phyloP scores from a whole-genome alignment of 129 eudicot species.

The Flaveria brownii region DNA sequence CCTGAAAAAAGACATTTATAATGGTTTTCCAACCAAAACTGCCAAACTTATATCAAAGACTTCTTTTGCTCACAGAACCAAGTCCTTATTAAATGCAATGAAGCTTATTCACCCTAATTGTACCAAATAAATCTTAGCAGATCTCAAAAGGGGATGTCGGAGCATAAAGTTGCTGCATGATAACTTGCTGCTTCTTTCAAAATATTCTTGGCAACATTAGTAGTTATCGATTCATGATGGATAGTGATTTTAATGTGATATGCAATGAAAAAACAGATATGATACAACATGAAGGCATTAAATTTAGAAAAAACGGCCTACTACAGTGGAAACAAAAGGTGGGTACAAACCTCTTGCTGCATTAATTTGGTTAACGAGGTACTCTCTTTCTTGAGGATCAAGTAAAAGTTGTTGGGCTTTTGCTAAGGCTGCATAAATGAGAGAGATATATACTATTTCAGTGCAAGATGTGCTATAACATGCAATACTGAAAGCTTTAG shows the following conservation, averaged over 20 bases:
- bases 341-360: conserved; percentile 78
- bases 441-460: conserved; percentile 1
- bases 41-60: no score
- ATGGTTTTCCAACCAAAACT: no score
- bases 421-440: conserved; percentile 71
- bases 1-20: no score
- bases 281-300: conserved; percentile 15
- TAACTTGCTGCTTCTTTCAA: neutral
- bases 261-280: no score
- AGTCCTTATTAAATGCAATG: no score
- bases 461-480: conserved; percentile 21
- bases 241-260: conserved; percentile 9
- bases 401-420: conserved; percentile 94
- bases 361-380: conserved; percentile 77
- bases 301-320: conserved; percentile 22
- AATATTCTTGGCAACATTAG: neutral
- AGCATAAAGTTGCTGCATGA: no score
- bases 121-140: no score
- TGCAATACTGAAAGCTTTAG: conserved; percentile 12
- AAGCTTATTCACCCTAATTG: no score
- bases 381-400: conserved; percentile 91
- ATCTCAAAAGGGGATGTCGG: no score
- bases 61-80: no score
- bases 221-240: neutral
- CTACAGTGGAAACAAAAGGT: conserved; percentile 12